Percentiles rank a stretch among this genome's conserved stretches.
Evolutionary conservation across 1,139 yeast species (phyloP).

Genomic region (Geotrichum citri-aurantii): DNA sequence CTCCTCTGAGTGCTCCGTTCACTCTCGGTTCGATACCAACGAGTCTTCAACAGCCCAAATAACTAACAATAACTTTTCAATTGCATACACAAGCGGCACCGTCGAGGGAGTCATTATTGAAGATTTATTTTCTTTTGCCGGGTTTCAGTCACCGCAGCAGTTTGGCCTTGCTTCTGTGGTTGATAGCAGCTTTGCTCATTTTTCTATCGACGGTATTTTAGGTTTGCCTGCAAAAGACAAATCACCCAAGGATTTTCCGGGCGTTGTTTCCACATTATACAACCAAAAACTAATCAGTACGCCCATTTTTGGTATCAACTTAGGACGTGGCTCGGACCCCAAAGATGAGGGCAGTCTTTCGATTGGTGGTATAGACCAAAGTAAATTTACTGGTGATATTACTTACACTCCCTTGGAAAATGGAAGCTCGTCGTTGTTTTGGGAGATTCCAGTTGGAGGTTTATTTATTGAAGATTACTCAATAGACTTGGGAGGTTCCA

Average conservation of each 20-base stretch:
- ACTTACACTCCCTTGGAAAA: constrained; percentile 30
- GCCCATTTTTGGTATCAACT: constrained; percentile 41
- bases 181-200: constrained; percentile 49
- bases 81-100: constrained; percentile 51
- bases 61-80: constrained; percentile 36
- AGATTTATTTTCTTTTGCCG: constrained; percentile 42
- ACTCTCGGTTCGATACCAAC: constrained; percentile 32
- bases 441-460: constrained; percentile 47
- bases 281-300: constrained; percentile 36
- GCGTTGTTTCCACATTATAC: constrained; percentile 40
- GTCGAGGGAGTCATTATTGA: constrained; percentile 47
- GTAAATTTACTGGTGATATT: constrained; percentile 42
- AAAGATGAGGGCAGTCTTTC: constrained; percentile 42
- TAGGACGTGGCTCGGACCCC: constrained; percentile 38
- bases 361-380: constrained; percentile 41
- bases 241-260: constrained; percentile 32
- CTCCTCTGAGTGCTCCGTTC: constrained; percentile 43
- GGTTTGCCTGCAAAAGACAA: constrained; percentile 46
- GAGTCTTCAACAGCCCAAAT: constrained; percentile 26
- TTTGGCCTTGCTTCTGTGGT: constrained; percentile 52
- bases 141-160: constrained; percentile 41
- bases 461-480: constrained; percentile 36
- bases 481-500: constrained; percentile 35
- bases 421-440: constrained; percentile 38
- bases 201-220: constrained; percentile 53